Evolutionary conservation across 345 rosid species (phyloP), one percentile per base, ranked within the genome.

Genomic region (Acer negundo): DNA sequence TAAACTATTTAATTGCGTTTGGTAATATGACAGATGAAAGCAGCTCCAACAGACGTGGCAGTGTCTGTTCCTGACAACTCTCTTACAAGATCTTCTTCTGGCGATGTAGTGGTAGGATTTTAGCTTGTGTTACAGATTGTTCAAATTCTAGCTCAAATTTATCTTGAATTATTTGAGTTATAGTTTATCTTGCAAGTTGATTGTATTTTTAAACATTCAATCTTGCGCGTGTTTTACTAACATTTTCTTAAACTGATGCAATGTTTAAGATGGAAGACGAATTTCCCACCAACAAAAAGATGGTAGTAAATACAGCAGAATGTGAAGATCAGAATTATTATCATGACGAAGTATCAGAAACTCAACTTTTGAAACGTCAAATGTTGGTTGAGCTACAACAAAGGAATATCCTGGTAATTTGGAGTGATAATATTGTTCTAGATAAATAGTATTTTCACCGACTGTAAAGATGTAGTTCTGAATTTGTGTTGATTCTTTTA

Each of bases 331-430:
- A 53, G 56, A 62, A 71, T 13, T 40, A 56, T n/a, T 15, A 67
- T 72, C 72, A 72, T 24, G 83, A 77, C 19, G 81, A 83, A 62
- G 85, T 67, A 80, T 55, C 80, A 35, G 69, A 35, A 74, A 59
- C 55, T 44, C 83, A 62, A 64, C 66, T 66, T 59, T 31, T 56
- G 82, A 87, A 86, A 79, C 85, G 81, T 51, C 81, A 44, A 53
- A 67, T 61, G 47, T 75, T 83, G 26, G 80, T 88, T 72, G 86
- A 84, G 67, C 83, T 82, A 62, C 97, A 93, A 74, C 80, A 82
- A 73, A 80, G 76, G 71, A 86, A 87, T 69, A 77, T 93, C 76
- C 84, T 74, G 97, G 97, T 93, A 85, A 72, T 55, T 64, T 46
- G 68, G 46, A 63, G 47, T 31, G 76, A 47, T 42, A 59, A 47